Conservation (phyloP, 164 flowering plant species). For the Liquidambar formosana region DNA sequence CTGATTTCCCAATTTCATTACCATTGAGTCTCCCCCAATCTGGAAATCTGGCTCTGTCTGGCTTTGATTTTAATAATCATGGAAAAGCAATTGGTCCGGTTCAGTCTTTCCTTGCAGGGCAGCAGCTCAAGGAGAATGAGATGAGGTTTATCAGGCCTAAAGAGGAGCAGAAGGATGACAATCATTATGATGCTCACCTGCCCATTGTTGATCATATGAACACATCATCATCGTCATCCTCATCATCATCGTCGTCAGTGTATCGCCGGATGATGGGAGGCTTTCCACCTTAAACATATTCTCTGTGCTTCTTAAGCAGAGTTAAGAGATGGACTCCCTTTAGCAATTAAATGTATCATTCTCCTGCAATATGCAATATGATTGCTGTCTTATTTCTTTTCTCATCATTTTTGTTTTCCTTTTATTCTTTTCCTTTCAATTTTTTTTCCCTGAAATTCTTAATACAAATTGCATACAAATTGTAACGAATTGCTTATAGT, state of each 20-base stretch:
- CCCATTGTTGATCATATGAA: constrained; percentile 36
- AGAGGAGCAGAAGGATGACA: constrained; percentile 60
- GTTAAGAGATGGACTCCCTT: neutral
- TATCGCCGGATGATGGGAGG: constrained; percentile 39
- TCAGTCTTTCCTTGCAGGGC: constrained; percentile 39
- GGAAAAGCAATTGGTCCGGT: constrained; percentile 22
- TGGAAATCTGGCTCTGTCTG: constrained; percentile 27
- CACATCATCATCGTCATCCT: constrained; percentile 14
- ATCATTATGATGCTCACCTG: constrained; percentile 32
- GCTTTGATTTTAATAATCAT: constrained; percentile 29
- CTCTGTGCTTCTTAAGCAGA: neutral
- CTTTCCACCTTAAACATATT: constrained; percentile 22
- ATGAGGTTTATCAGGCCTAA: constrained; percentile 50
- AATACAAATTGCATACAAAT: neutral
- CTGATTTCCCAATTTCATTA: constrained; percentile 40
- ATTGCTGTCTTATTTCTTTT: neutral
- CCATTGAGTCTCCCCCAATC: constrained; percentile 39
- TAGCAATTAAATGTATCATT: neutral
- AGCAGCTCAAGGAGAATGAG: constrained; percentile 41
- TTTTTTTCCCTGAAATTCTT: neutral
- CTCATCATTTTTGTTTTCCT: neutral
- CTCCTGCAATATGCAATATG: constrained; percentile 1
- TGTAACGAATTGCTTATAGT: neutral
- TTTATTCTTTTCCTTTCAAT: neutral
- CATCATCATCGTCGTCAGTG: constrained; percentile 23